Conservation (phyloP, 495 filamentous ascomycete species). For the Talaromyces nanjingensis region DNA sequence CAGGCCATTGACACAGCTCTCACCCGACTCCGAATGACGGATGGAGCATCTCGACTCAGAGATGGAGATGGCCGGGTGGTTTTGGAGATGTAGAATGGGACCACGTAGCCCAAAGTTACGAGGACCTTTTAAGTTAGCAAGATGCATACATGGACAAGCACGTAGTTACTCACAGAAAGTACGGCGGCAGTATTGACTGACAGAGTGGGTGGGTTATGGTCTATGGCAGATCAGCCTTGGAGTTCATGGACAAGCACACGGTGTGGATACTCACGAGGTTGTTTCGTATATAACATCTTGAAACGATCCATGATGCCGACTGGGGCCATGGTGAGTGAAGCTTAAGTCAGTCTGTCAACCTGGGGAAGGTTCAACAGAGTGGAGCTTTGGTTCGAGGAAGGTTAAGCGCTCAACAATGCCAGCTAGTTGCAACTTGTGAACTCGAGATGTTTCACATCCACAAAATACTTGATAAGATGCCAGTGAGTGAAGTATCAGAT, state of each 20-base stretch:
- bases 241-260: neutral
- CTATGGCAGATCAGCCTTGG: neutral
- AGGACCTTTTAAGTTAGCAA: slow-evolving; percentile 41
- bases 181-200: slow-evolving; percentile 38
- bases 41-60: slow-evolving; percentile 80
- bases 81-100: slow-evolving; percentile 80
- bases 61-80: slow-evolving; percentile 73
- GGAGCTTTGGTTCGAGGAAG: neutral
- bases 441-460: neutral
- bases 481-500: neutral
- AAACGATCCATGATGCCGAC: slow-evolving; percentile 29
- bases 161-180: slow-evolving; percentile 40
- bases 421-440: no score
- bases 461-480: no score
- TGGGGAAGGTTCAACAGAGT: neutral
- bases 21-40: slow-evolving; percentile 82
- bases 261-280: slow-evolving; percentile 22
- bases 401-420: neutral
- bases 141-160: neutral
- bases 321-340: slow-evolving; percentile 27
- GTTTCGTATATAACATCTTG: slow-evolving; percentile 30
- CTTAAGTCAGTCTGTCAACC: neutral
- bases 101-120: slow-evolving; percentile 80
- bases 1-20: slow-evolving; percentile 68
- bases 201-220: slow-evolving; percentile 32